phyloP scores from a whole-genome alignment of 345 rosid genomes.

The Eucalyptus pauciflora region DNA sequence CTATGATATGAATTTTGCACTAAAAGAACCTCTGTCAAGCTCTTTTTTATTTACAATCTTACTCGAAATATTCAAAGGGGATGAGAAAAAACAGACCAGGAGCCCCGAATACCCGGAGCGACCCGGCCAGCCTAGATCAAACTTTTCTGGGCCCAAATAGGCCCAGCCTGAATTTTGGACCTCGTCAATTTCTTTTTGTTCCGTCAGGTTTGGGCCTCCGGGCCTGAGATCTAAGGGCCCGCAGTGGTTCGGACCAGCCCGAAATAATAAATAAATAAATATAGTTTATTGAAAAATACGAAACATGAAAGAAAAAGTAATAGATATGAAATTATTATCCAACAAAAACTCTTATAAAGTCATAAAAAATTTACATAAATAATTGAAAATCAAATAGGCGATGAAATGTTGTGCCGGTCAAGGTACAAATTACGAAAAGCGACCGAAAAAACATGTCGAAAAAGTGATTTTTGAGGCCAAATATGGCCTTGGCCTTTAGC shows the following conservation, averaged over 20 bases:
- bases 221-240: fast-evolving
- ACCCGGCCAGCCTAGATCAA: background rate
- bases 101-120: background rate
- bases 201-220: fast-evolving
- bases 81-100: background rate
- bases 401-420: background rate
- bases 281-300: background rate
- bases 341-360: background rate
- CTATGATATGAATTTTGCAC: background rate
- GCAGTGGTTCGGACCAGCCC: background rate
- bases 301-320: background rate
- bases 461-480: background rate
- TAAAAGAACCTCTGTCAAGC: background rate
- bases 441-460: background rate
- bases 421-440: background rate
- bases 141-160: background rate
- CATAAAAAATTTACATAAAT: fast-evolving
- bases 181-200: background rate
- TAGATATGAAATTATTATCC: background rate
- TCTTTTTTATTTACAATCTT: background rate
- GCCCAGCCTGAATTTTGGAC: background rate
- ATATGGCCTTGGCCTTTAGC: background rate
- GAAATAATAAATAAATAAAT: background rate
- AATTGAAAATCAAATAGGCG: background rate
- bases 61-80: background rate